Evolutionary conservation across 2,329 filamentous ascomycete genomes (phyloP), one percentile per base, ranked within the genome.

Genomic region (Trichocomaceae sp.): DNA sequence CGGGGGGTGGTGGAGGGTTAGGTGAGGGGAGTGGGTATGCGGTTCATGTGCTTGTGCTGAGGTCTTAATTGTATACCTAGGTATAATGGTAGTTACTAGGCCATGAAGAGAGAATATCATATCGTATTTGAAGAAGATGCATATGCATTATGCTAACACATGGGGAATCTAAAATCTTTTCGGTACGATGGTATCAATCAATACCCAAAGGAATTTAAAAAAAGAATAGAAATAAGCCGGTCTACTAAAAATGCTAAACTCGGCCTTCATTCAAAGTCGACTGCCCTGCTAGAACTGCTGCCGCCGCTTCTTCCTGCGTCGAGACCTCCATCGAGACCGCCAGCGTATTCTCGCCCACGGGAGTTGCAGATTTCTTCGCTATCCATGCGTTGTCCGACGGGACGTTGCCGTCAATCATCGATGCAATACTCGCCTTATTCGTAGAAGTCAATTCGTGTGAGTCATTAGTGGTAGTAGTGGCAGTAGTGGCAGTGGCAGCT

Each of bases 31-130:
- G 82, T 20, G 91, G 91, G 5, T 96, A 95, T 72, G 84, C 88
- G 29, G 82, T 96, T 7, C 90, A 97, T 74, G 63, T 95, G 19
- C 87, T 90, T 12, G 68, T 91, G 20, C 71, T 91, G 58, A 77
- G 74, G 54, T 58, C 20, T 52, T 20, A 33, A 33, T 26, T 26
- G 23, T 26, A 26, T 46, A 10, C 3, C 13, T 52, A 31, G 10
- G 9, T 31, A 44, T 33, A 29, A 5, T 29, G 10, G 26, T 26
- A 5, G 26, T 29, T 29, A 10, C 23, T 26, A 26, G 23, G 23
- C 7, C 3, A 26, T 26, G 23, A 26, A 26, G 23, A 33, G 8
- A 10, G 3, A 33, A 50, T 42, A 42, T 20, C 17, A 29, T 13
- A 29, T 41, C 12, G 35, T 50, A 41, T 20, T n/a, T 22, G 39